A percentile compares a stretch with the other conserved stretches of the same genome.
Conservation (phyloP, 768 basidiomycete species). For the Suillus weaverae region DNA sequence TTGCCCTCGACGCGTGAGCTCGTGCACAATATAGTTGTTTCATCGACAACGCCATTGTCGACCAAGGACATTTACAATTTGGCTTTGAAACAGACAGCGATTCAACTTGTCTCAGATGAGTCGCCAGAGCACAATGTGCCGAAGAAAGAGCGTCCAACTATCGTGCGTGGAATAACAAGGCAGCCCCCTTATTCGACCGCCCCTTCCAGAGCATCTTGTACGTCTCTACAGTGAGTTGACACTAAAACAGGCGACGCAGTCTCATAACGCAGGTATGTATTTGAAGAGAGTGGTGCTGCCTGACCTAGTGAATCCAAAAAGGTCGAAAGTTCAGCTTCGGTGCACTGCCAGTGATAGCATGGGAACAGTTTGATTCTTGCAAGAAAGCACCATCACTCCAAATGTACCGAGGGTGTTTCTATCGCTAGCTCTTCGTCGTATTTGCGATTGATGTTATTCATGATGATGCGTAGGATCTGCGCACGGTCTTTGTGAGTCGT, state of each 20-base stretch:
- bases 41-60: conserved; percentile 23
- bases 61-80: conserved; percentile 31
- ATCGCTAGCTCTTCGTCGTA: too few species aligned
- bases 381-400: too few species aligned
- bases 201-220: conserved; percentile 47
- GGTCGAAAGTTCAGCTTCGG: conserved; percentile 36
- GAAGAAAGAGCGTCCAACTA: background rate
- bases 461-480: too few species aligned
- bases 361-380: too few species aligned
- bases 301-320: conserved; percentile 42
- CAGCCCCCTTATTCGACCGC: conserved; percentile 29
- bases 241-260: background rate
- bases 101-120: background rate
- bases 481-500: too few species aligned
- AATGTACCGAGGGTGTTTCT: too few species aligned
- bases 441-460: too few species aligned
- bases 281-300: conserved; percentile 55
- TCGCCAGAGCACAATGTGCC: conserved; percentile 8
- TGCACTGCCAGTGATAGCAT: conserved; percentile 16
- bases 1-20: conserved; percentile 9
- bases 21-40: conserved; percentile 21
- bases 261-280: conserved; percentile 47
- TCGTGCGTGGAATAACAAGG: background rate
- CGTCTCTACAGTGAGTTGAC: conserved; percentile 51
- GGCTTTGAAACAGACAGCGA: conserved; percentile 16